Evolutionary conservation across 768 basidiomycete genomes (phyloP).

Genomic region (Hericium alpestre): DNA sequence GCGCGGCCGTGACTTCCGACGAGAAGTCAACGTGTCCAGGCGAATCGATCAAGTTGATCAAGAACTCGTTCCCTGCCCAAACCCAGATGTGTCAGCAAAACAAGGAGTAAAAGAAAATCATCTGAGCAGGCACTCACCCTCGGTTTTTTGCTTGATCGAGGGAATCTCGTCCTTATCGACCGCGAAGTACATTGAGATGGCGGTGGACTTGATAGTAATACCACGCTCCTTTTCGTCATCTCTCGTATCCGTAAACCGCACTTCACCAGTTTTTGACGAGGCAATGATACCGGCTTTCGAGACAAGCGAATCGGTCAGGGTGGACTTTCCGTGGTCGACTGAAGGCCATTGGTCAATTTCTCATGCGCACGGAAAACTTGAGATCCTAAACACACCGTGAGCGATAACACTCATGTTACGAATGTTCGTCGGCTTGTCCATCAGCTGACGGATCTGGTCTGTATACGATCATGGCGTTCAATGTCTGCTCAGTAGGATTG

Average conservation of each 20-base stretch:
- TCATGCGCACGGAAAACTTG: constrained; percentile 13
- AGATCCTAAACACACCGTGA: constrained; percentile 49
- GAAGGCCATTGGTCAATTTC: constrained; percentile 1
- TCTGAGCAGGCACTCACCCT: constrained; percentile 34
- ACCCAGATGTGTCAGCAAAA: constrained; percentile 5
- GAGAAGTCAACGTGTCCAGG: constrained; percentile 99
- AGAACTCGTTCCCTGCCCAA: constrained; percentile 74
- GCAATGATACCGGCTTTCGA: constrained; percentile 99
- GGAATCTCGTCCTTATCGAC: constrained; percentile 80
- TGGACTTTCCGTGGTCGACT: constrained; percentile 99
- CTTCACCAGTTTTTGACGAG: constrained; percentile 83
- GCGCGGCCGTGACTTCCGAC: constrained; percentile 97
- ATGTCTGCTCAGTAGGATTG: constrained; percentile 18
- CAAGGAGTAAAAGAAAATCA: constrained; percentile 1
- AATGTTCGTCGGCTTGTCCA: constrained; percentile 87
- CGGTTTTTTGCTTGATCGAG: constrained; percentile 89
- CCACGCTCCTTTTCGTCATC: constrained; percentile 99
- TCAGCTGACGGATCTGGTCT: constrained; percentile 83
- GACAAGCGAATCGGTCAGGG: constrained; percentile 96
- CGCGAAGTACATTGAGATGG: constrained; percentile 99
- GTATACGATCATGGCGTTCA: constrained; percentile 17
- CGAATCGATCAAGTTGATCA: constrained; percentile 99
- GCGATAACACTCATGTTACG: constrained; percentile 94
- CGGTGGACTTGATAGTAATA: constrained; percentile 99
- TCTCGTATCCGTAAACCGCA: constrained; percentile 96